Evolutionary conservation across 208 protist species (phyloP), one percentile per base, ranked within the genome.

Genomic region (Balamuthia mandrillaris): DNA sequence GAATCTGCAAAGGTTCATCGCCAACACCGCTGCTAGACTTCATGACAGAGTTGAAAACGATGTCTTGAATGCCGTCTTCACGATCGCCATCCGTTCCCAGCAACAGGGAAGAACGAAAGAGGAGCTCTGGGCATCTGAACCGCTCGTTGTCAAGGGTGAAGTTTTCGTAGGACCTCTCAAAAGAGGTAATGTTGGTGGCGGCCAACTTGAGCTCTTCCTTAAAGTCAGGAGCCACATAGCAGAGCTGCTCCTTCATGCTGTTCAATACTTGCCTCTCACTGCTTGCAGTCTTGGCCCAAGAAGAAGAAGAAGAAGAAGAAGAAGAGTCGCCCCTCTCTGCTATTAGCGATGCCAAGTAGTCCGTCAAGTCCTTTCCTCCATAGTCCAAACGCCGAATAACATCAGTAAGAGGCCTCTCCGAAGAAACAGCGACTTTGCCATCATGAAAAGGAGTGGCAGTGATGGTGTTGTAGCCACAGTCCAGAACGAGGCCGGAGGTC

Each of bases 361-460:
- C 94, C 33, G 96, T 97, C 54, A 97, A 87, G 78, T 97, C 95
- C 63, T 94, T 93, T 29, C 95, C 95, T 12, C 66, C 70, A n/a
- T 91, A 87, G 1, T 81, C 79, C 60, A 88, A 81, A 18, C 94
- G 95, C 29, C 88, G 77, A 39, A 93, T 96, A 21, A 95, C 93
- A 87, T 98, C 95, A 85, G 96, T 96, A 27, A 97, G 91, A 4
- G 95, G 91, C n/a, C n/a, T n/a, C n/a, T n/a, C n/a, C n/a, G n/a
- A n/a, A n/a, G n/a, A n/a, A n/a, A n/a, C n/a, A n/a, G n/a, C n/a
- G n/a, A n/a, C 31, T 51, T 95, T 94, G 60, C 96, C 96, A 89
- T 99, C 97, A 91, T 98, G 99, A 83, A 99, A 97, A 78, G 98
- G 98, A 37, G 98, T 96, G 24, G 97, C 96, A 91, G 99, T 96